phyloP scores from a whole-genome alignment of 169 alveolate genomes.

The Eimeria zaria region DNA sequence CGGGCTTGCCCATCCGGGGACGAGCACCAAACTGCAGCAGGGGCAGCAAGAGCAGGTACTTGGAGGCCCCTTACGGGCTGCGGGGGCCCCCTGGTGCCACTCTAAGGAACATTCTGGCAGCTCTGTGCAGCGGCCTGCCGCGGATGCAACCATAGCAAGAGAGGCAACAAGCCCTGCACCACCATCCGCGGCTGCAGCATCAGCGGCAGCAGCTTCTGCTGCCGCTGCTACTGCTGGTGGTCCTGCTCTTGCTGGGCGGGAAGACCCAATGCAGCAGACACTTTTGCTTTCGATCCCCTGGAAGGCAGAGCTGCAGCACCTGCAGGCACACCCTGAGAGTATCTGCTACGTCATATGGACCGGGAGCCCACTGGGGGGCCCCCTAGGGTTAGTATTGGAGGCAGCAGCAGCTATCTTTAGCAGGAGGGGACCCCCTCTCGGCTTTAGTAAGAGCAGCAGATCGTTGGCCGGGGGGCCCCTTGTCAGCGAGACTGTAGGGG shows the following conservation, averaged over 20 bases:
- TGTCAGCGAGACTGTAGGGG: slow-evolving; percentile 65
- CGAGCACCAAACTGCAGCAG: slow-evolving; percentile 1
- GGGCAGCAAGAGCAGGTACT: neutral
- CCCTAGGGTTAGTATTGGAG: slow-evolving; percentile 14
- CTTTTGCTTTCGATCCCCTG: neutral
- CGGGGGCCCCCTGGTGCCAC: slow-evolving; percentile 6
- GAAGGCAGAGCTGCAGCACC: slow-evolving; percentile 33
- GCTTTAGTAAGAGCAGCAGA: slow-evolving; percentile 14
- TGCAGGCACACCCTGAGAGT: slow-evolving; percentile 17
- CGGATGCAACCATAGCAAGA: neutral
- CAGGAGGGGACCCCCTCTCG: slow-evolving; percentile 51
- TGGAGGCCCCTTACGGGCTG: neutral
- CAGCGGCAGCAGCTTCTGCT: neutral
- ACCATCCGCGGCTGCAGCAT: neutral
- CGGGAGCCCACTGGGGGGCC: slow-evolving; percentile 30
- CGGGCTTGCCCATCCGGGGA: slow-evolving; percentile 44
- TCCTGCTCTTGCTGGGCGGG: neutral
- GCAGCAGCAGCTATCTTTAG: slow-evolving; percentile 55
- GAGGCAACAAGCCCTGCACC: neutral
- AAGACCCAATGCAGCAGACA: neutral
- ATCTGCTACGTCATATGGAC: slow-evolving; percentile 9
- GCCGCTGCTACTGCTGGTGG: slow-evolving; percentile 6
- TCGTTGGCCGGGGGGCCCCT: slow-evolving; percentile 25
- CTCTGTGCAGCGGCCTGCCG: neutral
- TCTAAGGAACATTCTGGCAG: neutral